Base-by-base conservation (phyloP, 495 filamentous ascomycete species). In the Chlorociboria aeruginascens region DNA sequence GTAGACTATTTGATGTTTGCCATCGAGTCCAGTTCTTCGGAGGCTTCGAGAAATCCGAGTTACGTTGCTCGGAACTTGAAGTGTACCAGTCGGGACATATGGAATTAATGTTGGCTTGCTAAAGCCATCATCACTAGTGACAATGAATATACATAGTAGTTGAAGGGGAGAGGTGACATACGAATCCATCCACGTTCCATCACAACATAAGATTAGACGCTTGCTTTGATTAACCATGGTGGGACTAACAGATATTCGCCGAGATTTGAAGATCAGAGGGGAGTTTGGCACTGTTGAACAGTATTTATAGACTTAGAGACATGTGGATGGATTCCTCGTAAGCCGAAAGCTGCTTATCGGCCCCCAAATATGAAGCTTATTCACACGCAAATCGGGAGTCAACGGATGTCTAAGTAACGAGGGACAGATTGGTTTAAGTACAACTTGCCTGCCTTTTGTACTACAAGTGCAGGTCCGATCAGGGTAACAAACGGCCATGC, bases 41-140 rank as follows among this genome's bases (percentile, higher is more conserved):
- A 63, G 53, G 28, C 65, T 65, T 13, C 71, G 64, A 4, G 66
- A 65, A 43, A 76, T 66, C 7, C 71, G 65, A 13, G 71, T 77
- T 34, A 77, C 71, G 47, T 76, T 76, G 4, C 51, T 53, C 7
- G 54, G 54, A 39, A 54, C 33, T 35, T 54, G 55, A 25, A 54
- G 46, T 8, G 48, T 49, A 12, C 45, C 55, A 10, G 48, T 53
- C 25, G 54, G 54, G 0, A 51, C 46, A 36, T 57, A 57, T 33
- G 54, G 54, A 49, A 57, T 50, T 9, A 58, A 43, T 10, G 49
- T 49, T 8, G 55, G 54, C 17, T 53, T 53, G n/a, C 47, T 32
- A 28, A 44, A 57, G 12, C 54, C 54, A 38, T 53, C 54, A 39
- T 57, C 51, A 39, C 54, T 56, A 35, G 16, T 14, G 11, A 3